Conservation (phyloP, 371 early-diverging fungal species). For the Rhizopus stolonifer region DNA sequence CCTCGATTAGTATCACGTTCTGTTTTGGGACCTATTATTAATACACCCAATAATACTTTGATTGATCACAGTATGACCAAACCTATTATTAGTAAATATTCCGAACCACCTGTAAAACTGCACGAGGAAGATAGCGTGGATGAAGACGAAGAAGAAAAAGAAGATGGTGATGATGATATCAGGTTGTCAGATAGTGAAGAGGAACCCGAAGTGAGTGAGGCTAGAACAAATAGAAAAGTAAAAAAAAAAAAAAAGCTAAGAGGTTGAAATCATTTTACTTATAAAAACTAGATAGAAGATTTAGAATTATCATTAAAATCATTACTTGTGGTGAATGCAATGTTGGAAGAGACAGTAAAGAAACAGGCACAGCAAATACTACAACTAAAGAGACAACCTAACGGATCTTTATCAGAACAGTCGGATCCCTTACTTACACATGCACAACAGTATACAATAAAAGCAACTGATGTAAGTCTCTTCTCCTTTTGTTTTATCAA, state of each 20-base stretch:
- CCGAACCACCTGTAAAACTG: too few relatives aligned
- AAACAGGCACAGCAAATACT: slow-evolving; percentile 50
- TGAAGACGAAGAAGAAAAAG: slow-evolving; percentile 4
- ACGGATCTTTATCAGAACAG: too few relatives aligned
- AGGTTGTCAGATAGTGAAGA: background rate
- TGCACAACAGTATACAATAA: too few relatives aligned
- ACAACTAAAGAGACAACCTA: slow-evolving; percentile 34
- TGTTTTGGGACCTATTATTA: slow-evolving; percentile 19
- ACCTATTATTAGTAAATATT: too few relatives aligned
- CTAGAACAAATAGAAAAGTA: slow-evolving; percentile 49
- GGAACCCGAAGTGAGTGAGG: slow-evolving; percentile 34
- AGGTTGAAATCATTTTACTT: too few relatives aligned
- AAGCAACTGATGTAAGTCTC: too few relatives aligned
- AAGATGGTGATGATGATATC: slow-evolving; percentile 13
- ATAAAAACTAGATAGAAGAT: slow-evolving; percentile 50
- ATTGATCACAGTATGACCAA: too few relatives aligned
- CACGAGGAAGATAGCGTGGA: background rate
- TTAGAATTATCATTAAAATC: slow-evolving; percentile 54
- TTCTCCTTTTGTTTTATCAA: too few relatives aligned
- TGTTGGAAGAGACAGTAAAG: slow-evolving; percentile 51
- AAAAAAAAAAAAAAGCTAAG: background rate
- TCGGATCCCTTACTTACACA: too few relatives aligned
- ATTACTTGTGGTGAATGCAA: slow-evolving; percentile 47
- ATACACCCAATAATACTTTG: slow-evolving; percentile 10
- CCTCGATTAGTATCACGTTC: slow-evolving; percentile 10